Conservation (phyloP, 495 filamentous ascomycete genomes). For the Trichoderma virens region DNA sequence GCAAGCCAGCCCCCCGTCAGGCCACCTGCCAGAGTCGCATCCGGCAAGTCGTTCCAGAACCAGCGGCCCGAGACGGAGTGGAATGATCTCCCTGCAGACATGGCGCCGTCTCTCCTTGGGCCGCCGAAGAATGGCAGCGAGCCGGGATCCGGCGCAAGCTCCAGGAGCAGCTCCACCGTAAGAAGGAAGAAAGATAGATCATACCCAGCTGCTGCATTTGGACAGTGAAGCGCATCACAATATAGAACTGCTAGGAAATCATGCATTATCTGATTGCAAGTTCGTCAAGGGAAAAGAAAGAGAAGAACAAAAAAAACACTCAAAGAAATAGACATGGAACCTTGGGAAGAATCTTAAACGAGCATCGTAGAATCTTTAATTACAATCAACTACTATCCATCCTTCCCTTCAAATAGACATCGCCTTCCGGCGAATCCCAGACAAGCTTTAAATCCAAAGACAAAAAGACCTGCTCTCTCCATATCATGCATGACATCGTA, state of each 20-base stretch:
- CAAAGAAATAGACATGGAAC: not conserved
- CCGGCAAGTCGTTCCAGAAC: slow-evolving; percentile 43
- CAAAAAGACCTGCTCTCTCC: not conserved
- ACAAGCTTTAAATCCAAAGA: not conserved
- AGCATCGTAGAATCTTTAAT: not conserved
- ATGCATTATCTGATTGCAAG: too few species aligned
- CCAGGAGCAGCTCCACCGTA: slow-evolving; percentile 35
- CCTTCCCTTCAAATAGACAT: too few species aligned
- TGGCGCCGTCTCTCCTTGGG: slow-evolving; percentile 20
- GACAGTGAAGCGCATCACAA: slow-evolving; percentile 18
- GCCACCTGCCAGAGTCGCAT: slow-evolving; percentile 17
- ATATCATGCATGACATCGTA: not conserved
- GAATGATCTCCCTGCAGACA: slow-evolving; percentile 49
- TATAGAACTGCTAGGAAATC: not conserved
- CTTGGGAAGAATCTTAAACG: not conserved
- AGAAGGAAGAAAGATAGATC: slow-evolving; percentile 42
- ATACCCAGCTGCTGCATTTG: slow-evolving; percentile 47
- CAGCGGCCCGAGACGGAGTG: slow-evolving; percentile 45
- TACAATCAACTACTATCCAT: not conserved
- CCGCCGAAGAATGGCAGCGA: slow-evolving; percentile 16
- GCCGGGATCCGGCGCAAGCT: slow-evolving; percentile 35
- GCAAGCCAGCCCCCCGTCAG: not conserved
- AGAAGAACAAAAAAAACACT: not conserved
- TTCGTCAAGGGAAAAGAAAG: too few species aligned
- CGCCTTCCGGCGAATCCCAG: too few species aligned